Percentiles rank a stretch among this genome's conserved stretches.
phyloP scores from a whole-genome alignment of 75 land plant species.

The Picea glauca region DNA sequence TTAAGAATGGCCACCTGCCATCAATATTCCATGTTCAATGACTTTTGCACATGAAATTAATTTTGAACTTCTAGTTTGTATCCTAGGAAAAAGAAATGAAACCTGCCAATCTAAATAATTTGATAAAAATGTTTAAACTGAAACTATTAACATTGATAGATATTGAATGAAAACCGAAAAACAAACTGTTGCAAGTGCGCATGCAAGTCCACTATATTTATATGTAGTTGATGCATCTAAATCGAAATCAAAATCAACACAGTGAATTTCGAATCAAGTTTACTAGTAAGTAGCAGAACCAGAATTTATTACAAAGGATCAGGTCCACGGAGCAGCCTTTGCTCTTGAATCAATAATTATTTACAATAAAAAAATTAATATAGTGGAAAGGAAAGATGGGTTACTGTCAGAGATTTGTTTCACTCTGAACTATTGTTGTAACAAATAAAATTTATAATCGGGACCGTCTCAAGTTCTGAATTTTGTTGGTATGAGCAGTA shows the following conservation, averaged over 20 bases:
- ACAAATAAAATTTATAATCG: background rate
- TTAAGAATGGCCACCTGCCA: too few species aligned
- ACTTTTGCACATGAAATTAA: background rate
- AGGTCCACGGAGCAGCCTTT: background rate
- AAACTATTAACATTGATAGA: too few species aligned
- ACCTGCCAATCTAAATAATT: background rate
- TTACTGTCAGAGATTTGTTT: background rate
- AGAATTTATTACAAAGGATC: background rate
- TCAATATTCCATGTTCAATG: too few species aligned
- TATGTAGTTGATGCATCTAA: background rate
- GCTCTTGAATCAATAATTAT: slow-evolving; percentile 1
- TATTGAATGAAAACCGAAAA: too few species aligned
- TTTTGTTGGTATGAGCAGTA: background rate
- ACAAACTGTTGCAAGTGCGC: background rate
- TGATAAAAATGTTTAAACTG: too few species aligned
- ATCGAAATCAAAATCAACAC: slow-evolving; percentile 7
- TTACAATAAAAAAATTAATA: background rate
- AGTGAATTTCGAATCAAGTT: too few species aligned
- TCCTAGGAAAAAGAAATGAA: background rate
- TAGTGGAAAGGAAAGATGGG: background rate
- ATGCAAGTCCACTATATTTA: background rate
- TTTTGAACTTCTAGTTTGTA: background rate
- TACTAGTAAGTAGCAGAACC: background rate
- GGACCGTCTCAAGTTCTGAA: background rate
- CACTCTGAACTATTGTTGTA: background rate